Evolutionary conservation across 768 basidiomycete genomes (phyloP).

Genomic region (Tricholoma bakamatsutake): DNA sequence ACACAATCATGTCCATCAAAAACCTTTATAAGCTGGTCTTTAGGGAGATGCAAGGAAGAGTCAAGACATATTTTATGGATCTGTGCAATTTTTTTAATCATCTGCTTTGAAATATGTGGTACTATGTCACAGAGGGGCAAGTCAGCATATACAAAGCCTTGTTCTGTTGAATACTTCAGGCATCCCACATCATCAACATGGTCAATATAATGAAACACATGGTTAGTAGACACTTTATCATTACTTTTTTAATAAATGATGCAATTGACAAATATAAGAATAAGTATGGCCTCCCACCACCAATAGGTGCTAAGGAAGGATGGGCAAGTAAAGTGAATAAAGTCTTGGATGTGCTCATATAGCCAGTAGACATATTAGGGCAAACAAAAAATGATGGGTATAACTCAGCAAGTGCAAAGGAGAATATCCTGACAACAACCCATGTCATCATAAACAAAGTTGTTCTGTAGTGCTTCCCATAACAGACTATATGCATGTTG

Average conservation of each 20-base stretch:
- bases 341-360: background rate
- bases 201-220: background rate
- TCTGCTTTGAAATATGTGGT: background rate
- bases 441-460: background rate
- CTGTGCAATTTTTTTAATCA: background rate
- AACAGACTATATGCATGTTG: background rate
- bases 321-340: background rate
- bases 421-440: background rate
- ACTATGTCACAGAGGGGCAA: background rate
- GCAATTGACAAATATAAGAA: background rate
- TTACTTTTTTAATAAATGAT: background rate
- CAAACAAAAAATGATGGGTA: background rate
- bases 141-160: background rate
- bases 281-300: background rate
- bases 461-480: background rate
- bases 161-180: background rate
- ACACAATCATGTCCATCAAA: conserved; percentile 1
- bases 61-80: background rate
- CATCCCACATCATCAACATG: background rate
- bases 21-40: background rate
- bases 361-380: background rate
- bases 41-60: background rate
- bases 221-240: background rate
- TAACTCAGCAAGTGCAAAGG: background rate
- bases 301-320: background rate